Evolutionary conservation across 148 eudicot species (phyloP), one percentile per base, ranked within the genome.

Genomic region (Heliosperma pusillum): DNA sequence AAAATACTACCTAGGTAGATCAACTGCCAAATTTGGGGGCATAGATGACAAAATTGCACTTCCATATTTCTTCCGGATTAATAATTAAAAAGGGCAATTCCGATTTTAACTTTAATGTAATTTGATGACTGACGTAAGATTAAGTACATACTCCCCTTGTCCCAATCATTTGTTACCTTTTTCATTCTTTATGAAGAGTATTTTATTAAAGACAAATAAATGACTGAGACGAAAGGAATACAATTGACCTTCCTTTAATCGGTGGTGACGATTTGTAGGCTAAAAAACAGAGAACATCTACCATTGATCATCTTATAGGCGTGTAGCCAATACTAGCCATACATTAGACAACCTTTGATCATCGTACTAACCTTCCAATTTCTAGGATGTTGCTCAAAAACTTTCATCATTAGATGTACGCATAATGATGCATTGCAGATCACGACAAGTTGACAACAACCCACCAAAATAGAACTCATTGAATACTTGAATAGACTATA

Each of bases 401-500:
- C n/a, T 5, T 21, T 40, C 61, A 70, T 77, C 69, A 69, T 77
- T 69, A 44, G 60, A 76, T 70, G 60, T 29, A 58, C 57, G 61
- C 74, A 20, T 19, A 64, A 19, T 50, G 25, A 71, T 21, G 9
- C 58, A 71, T 52, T 68, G 25, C 30, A 52, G n/a, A 66, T 69
- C 60, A 73, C 15, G 24, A 44, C 27, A 59, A 5, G 26, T 21
- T 53, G 45, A 74, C 75, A 70, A 56, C 82, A 52, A 80, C 79
- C 79, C 82, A 75, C 71, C 82, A 75, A 33, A 13, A 64, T 45
- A 75, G 10, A 24, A 75, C 72, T 75, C 68, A 80, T 71, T 80
- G 52, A 45, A 57, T 55, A 20, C 53, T 50, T 5, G 5, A 42
- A 42, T 42, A 42, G 45, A 47, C 53, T 16, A 50, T 64, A 72